A percentile compares a stretch with the other conserved stretches of the same genome.
phyloP scores from a whole-genome alignment of 129 eudicot genomes.

The Flaveria sonorensis region DNA sequence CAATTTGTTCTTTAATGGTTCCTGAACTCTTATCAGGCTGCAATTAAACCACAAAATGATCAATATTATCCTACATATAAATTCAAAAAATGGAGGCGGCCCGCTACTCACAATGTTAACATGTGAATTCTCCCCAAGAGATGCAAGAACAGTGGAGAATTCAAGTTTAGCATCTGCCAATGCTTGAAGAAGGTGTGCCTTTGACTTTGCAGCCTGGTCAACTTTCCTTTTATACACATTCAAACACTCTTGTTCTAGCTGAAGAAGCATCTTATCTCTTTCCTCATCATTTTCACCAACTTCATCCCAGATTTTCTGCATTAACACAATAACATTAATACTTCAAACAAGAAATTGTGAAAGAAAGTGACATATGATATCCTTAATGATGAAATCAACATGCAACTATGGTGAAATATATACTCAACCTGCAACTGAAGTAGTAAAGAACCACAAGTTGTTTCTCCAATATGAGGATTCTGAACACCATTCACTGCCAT shows the following conservation, averaged over 20 bases:
- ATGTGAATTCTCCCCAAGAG: slow-evolving; percentile 74
- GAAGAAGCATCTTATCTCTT: slow-evolving; percentile 94
- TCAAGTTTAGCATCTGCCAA: slow-evolving; percentile 79
- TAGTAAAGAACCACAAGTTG: slow-evolving; percentile 75
- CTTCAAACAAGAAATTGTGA: background rate
- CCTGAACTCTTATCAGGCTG: slow-evolving; percentile 93
- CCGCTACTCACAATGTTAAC: slow-evolving; percentile 63
- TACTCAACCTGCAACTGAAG: slow-evolving; percentile 73
- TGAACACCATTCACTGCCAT: slow-evolving; percentile 73
- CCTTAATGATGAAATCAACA: background rate
- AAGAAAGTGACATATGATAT: background rate
- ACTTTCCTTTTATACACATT: slow-evolving; percentile 95
- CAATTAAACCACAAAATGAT: slow-evolving; percentile 25
- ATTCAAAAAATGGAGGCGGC: background rate
- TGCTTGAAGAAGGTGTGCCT: slow-evolving; percentile 83
- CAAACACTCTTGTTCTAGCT: slow-evolving; percentile 92
- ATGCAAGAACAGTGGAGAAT: slow-evolving; percentile 65
- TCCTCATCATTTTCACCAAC: slow-evolving; percentile 96
- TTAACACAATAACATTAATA: slow-evolving; percentile 5
- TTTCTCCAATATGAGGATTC: slow-evolving; percentile 60
- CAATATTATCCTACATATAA: background rate
- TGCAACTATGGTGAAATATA: background rate
- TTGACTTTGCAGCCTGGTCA: slow-evolving; percentile 78
- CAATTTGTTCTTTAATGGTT: slow-evolving; percentile 87
- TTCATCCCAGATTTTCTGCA: slow-evolving; percentile 98